Conservation (phyloP, 352 stramenopile species). For the Chrysophaeum taylorii region DNA sequence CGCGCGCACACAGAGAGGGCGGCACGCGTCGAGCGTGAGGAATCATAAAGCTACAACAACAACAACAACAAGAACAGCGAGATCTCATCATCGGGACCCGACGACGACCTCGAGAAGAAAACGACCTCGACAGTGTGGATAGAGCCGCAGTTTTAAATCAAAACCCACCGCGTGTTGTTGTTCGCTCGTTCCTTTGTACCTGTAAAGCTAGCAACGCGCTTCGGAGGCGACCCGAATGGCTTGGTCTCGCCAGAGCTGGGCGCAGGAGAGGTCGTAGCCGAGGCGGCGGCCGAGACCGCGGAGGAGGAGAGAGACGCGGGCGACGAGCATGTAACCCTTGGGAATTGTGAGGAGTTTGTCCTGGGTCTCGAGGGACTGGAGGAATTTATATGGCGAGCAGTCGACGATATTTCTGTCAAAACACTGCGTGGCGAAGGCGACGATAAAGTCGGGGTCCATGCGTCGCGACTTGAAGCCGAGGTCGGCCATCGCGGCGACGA, state of each 20-base stretch:
- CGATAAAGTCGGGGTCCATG: conserved; percentile 63
- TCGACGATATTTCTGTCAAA: background rate
- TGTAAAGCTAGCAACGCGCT: too few species aligned
- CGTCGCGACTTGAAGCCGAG: conserved; percentile 59
- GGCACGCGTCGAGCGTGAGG: too few species aligned
- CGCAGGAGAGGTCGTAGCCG: conserved; percentile 69
- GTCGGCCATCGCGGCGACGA: conserved; percentile 58
- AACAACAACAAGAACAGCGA: too few species aligned
- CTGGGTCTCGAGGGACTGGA: background rate
- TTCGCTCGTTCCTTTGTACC: too few species aligned
- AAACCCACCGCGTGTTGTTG: too few species aligned
- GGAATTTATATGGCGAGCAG: background rate
- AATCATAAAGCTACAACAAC: too few species aligned
- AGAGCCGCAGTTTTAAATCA: too few species aligned
- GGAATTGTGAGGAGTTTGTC: background rate
- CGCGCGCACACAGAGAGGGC: too few species aligned
- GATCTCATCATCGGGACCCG: too few species aligned
- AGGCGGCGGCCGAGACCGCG: conserved; percentile 66
- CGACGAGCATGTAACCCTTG: background rate
- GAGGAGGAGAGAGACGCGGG: conserved; percentile 63
- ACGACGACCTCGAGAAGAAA: too few species aligned
- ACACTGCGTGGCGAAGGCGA: conserved; percentile 6
- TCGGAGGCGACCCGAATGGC: too few species aligned
- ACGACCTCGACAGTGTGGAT: too few species aligned
- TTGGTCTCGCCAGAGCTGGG: conserved; percentile 59